Base-by-base conservation (phyloP, 2,329 filamentous ascomycete genomes). In the Botrytis cinerea region DNA sequence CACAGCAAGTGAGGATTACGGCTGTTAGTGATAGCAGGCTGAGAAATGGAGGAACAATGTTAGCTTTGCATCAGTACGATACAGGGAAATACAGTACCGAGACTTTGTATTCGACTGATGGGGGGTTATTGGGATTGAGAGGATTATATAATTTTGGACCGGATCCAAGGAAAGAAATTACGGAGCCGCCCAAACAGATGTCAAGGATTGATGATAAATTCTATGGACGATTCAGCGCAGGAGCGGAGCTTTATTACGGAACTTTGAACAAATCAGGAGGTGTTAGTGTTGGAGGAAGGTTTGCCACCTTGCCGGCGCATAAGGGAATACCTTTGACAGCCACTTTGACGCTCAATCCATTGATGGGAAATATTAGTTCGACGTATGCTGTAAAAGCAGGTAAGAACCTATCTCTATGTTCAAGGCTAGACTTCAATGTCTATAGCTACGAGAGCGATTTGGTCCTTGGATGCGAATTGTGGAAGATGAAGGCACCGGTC, bases 381-480 rank as follows among this genome's bases (percentile, higher is more conserved):
- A 97, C 91, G 25, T 99, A 99, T 81, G 93, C 96, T 0, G 93
- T 98, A 66, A 92, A 93, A 79, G 95, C 95, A 2, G 94, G 94
- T 4, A 89, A 89, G 48, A 90, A 94, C 79, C 89, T 97, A 77
- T 93, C 94, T 18, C 87, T 99, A 68, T 96, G 94, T 76, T 97
- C 94, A 35, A 90, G 92, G 68, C 95, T 98, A 84, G 94, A 97
- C 80, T 99, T 99, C 84, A 99, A 99, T 80, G 92, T 98, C 68
- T 98, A 98, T 83, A 97, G 94, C 81, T 99, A 98, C 84, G 96
- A 99, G 84, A 97, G 94, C 80, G 93, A 96, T 74, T 92, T 97
- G 86, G 91, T 94, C 40, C 88, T 98, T 38, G 96, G 96, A 22
- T 93, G 94, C 84, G 96, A 99, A 84, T 85, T 98, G 61, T 99